A percentile compares a stretch with the other conserved stretches of the same genome.
These are phyloP conservation scores for Nigrograna mackinnonii DNA, from an alignment of 2,329 filamentous ascomycete species.

Conservation along the genomic window DNA sequence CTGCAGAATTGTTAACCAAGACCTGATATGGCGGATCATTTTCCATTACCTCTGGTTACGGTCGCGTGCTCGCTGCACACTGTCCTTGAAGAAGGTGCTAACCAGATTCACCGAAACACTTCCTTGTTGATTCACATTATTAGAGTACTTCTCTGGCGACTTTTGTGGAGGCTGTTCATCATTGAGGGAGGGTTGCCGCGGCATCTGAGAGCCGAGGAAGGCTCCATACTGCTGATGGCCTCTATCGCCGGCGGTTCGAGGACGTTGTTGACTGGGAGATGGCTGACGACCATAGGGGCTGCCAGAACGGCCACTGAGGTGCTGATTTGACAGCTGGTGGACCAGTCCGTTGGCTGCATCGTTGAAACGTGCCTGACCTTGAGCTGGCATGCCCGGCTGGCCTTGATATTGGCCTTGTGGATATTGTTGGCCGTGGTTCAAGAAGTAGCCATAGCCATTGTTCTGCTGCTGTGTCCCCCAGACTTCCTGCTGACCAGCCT, in stretches of 20 bases:
- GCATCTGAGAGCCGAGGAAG: conserved; percentile 72
- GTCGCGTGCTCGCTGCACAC: conserved; percentile 92
- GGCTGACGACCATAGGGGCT: conserved; percentile 70
- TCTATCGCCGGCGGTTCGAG: conserved; percentile 77
- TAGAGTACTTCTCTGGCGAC: conserved; percentile 84
- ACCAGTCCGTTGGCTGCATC: conserved; percentile 90
- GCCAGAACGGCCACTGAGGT: conserved; percentile 69
- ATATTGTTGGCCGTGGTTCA: conserved; percentile 49
- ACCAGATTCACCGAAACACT: conserved; percentile 68
- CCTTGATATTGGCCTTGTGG: conserved; percentile 51
- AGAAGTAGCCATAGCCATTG: conserved; percentile 53
- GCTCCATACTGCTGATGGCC: conserved; percentile 63
- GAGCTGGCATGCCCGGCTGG: conserved; percentile 52
- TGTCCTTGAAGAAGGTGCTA: conserved; percentile 93
- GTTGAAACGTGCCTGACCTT: conserved; percentile 62
- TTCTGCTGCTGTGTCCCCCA: conserved; percentile 54
- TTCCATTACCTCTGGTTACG: conserved; percentile 82
- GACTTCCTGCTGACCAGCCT: conserved; percentile 64
- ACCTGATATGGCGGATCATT: background rate
- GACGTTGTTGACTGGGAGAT: conserved; percentile 71
- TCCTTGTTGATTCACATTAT: conserved; percentile 77
- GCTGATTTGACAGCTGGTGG: conserved; percentile 96
- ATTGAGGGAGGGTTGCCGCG: conserved; percentile 56
- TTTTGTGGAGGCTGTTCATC: conserved; percentile 75
- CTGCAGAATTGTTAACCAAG: conserved; percentile 52